These are phyloP conservation scores for Ganoderma lucidum DNA, from an alignment of 1,284 basidiomycete genomes.

Conservation along the genomic window DNA sequence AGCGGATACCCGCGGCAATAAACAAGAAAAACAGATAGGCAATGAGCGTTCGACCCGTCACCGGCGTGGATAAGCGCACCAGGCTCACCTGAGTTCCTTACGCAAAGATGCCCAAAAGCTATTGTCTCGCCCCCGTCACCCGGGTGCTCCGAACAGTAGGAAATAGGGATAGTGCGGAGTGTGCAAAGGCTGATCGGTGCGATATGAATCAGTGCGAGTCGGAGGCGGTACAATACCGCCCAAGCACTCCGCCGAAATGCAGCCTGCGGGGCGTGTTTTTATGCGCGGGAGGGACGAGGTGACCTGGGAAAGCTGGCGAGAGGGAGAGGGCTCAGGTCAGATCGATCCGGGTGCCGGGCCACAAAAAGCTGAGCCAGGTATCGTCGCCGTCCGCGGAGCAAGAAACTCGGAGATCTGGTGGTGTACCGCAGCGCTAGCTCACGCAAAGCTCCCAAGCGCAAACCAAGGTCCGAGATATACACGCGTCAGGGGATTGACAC, in stretches of 20 bases:
- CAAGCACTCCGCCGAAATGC: slow-evolving; percentile 2
- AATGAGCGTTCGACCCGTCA: slow-evolving; percentile 5
- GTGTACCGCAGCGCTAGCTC: slow-evolving; percentile 11
- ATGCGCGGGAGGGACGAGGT: not conserved
- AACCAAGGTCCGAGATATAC: not conserved
- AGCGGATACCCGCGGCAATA: not conserved
- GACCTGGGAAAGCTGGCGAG: not conserved
- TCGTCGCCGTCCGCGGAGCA: not conserved
- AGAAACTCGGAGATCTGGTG: not conserved
- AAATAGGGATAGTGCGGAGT: slow-evolving; percentile 13
- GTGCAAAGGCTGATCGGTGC: slow-evolving; percentile 14
- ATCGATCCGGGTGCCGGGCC: slow-evolving; percentile 1
- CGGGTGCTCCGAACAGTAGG: slow-evolving; percentile 15
- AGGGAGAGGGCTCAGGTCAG: not conserved
- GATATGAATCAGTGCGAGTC: slow-evolving; percentile 4
- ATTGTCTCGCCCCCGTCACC: slow-evolving; percentile 23
- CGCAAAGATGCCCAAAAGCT: slow-evolving; percentile 12
- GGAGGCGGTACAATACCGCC: not conserved
- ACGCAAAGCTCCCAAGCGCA: not conserved
- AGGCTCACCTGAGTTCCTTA: slow-evolving; percentile 19
- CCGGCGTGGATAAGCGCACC: slow-evolving; percentile 15
- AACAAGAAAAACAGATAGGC: slow-evolving; percentile 5
- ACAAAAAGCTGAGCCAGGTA: slow-evolving; percentile 1
- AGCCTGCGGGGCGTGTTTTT: not conserved
- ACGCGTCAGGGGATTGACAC: not conserved